Evolutionary conservation across 148 eudicot species (phyloP).

Genomic region (Chenopodium quinoa): DNA sequence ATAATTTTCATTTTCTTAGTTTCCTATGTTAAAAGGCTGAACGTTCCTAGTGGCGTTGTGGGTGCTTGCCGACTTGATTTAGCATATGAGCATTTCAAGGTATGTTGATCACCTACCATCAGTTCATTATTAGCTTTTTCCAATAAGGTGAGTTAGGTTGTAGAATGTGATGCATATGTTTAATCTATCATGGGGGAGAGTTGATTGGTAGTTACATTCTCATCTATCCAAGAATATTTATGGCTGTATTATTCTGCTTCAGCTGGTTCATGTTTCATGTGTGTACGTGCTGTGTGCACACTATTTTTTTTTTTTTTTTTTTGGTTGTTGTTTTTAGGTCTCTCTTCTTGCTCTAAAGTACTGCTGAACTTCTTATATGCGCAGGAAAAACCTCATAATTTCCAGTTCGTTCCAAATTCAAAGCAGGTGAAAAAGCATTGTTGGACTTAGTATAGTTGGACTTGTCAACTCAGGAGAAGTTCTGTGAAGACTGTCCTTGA

Average conservation of each 20-base stretch:
- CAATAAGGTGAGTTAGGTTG: neutral
- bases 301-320: neutral
- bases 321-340: neutral
- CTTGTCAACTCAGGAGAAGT: conserved; percentile 7
- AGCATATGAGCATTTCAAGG: conserved; percentile 95
- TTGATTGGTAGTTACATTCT: neutral
- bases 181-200: neutral
- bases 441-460: conserved; percentile 9
- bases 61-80: conserved; percentile 96
- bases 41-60: conserved; percentile 91
- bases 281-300: neutral
- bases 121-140: neutral
- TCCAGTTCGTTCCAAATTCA: conserved; percentile 86
- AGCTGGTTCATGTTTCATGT: neutral
- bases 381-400: conserved; percentile 91
- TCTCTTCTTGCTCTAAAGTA: neutral
- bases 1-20: conserved; percentile 46
- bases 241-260: neutral
- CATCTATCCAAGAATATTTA: neutral
- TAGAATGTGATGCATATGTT: neutral
- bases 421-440: conserved; percentile 45
- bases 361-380: conserved; percentile 11
- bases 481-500: conserved; percentile 7
- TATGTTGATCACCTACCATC: conserved; percentile 24
- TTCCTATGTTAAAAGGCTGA: conserved; percentile 77